Conservation (phyloP, 495 filamentous ascomycete species). For the Aspergillus diversus region DNA sequence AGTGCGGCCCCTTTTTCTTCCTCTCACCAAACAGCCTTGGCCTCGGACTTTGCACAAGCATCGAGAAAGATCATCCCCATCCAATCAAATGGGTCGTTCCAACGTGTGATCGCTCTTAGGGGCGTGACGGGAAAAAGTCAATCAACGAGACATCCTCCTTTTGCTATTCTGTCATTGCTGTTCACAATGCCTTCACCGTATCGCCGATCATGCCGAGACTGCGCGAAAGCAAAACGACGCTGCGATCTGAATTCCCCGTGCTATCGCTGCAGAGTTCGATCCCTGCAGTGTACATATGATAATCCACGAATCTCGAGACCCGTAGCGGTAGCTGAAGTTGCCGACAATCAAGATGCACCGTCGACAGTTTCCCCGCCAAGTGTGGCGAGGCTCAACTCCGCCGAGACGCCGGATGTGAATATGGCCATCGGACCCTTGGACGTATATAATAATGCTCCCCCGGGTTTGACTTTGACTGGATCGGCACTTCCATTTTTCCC, state of each 20-base stretch:
- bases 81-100: too few species aligned
- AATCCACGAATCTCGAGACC: not conserved
- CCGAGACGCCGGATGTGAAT: not conserved
- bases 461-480: not conserved
- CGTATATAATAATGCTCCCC: not conserved
- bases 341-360: not conserved
- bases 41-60: too few species aligned
- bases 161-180: too few species aligned
- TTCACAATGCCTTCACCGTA: not conserved
- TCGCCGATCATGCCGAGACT: not conserved
- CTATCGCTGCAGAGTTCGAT: not conserved
- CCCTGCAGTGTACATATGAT: not conserved
- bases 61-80: too few species aligned
- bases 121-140: too few species aligned
- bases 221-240: not conserved
- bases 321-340: not conserved
- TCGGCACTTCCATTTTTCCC: not conserved
- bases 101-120: too few species aligned
- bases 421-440: not conserved
- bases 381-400: not conserved
- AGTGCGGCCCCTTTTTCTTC: too few species aligned
- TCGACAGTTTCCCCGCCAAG: not conserved
- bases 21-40: too few species aligned
- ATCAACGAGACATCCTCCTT: too few species aligned
- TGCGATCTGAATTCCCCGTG: not conserved